Conservation (phyloP, 352 stramenopile species). For the Phytophthora megakarya region DNA sequence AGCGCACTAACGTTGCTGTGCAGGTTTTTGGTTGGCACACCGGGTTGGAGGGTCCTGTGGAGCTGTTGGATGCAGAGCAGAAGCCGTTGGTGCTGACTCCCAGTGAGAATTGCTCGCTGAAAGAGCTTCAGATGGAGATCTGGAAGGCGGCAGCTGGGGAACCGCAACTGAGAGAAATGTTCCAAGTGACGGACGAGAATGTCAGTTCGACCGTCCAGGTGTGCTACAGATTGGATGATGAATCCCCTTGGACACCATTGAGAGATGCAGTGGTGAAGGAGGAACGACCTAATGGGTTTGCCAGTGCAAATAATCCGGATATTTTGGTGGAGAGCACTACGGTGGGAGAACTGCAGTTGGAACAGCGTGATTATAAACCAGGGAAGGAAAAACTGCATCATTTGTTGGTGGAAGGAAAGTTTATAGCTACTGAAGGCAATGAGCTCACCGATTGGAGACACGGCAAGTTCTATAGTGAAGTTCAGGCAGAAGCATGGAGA, state of each 20-base stretch:
- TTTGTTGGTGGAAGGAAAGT: conserved; percentile 64
- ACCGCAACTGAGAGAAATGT: conserved; percentile 40
- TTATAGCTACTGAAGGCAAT: neutral
- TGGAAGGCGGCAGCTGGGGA: conserved; percentile 39
- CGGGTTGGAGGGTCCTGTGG: conserved; percentile 29
- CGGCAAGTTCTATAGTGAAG: conserved; percentile 65
- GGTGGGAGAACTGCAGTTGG: conserved; percentile 60
- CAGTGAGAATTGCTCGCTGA: conserved; percentile 43
- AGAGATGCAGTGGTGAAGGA: conserved; percentile 31
- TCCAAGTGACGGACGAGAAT: conserved; percentile 42
- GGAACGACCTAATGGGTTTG: conserved; percentile 23
- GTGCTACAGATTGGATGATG: conserved; percentile 50
- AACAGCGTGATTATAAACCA: conserved; percentile 55
- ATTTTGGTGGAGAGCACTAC: conserved; percentile 30
- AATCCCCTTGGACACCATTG: conserved; percentile 49
- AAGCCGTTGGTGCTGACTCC: conserved; percentile 51
- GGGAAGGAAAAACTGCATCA: conserved; percentile 67
- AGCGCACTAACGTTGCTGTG: conserved; percentile 3
- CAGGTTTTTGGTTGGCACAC: conserved; percentile 38
- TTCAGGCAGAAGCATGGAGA: conserved; percentile 64
- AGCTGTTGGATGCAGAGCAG: conserved; percentile 37
- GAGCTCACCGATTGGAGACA: conserved; percentile 50
- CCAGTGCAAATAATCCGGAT: neutral
- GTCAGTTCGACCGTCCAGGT: conserved; percentile 47
- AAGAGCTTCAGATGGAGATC: conserved; percentile 52